Evolutionary conservation across 2,329 filamentous ascomycete species (phyloP).

Genomic region (Fusarium pseudocircinatum): DNA sequence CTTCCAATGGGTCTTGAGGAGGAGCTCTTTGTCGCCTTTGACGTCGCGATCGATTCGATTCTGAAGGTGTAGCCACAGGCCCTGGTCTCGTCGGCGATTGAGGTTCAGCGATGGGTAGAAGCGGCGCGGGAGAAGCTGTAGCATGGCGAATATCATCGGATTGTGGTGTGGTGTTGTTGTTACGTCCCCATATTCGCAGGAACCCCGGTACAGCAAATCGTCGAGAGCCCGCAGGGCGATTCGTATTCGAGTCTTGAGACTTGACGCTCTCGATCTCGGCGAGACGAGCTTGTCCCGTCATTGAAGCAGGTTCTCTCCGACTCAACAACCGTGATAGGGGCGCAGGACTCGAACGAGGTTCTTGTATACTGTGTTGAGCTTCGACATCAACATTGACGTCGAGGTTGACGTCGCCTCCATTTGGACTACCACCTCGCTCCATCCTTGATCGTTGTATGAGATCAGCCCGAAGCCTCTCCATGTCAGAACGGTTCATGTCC

Average conservation of each 20-base stretch:
- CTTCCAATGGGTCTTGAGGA: constrained; percentile 20
- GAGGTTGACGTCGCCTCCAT: constrained; percentile 2
- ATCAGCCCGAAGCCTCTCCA: constrained; percentile 48
- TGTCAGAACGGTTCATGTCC: constrained; percentile 33
- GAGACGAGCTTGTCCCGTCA: constrained; percentile 21
- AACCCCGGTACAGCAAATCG: constrained; percentile 19
- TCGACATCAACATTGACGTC: constrained; percentile 25
- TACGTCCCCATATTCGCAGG: constrained; percentile 20
- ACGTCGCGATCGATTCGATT: constrained; percentile 11
- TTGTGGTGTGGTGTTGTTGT: constrained; percentile 9
- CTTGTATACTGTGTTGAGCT: constrained; percentile 18
- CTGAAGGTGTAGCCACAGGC: constrained; percentile 17
- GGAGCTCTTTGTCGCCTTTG: constrained; percentile 4
- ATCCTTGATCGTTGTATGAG: constrained; percentile 46
- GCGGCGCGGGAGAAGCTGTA: constrained; percentile 28
- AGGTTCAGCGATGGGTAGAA: constrained; percentile 21
- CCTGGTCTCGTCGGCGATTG: constrained; percentile 15
- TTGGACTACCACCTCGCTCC: constrained; percentile 37
- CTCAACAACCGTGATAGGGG: constrained; percentile 32
- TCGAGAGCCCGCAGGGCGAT: constrained; percentile 32
- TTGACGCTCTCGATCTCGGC: constrained; percentile 57
- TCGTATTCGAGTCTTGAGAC: constrained; percentile 55
- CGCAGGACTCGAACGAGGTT: constrained; percentile 3
- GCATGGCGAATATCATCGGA: constrained; percentile 14
- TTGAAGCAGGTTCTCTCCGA: constrained; percentile 29